Percentiles rank a stretch among this genome's conserved stretches.
These are phyloP conservation scores for Leptographium galeiforme DNA, from an alignment of 2,329 filamentous ascomycete species.

Conservation along the genomic window DNA sequence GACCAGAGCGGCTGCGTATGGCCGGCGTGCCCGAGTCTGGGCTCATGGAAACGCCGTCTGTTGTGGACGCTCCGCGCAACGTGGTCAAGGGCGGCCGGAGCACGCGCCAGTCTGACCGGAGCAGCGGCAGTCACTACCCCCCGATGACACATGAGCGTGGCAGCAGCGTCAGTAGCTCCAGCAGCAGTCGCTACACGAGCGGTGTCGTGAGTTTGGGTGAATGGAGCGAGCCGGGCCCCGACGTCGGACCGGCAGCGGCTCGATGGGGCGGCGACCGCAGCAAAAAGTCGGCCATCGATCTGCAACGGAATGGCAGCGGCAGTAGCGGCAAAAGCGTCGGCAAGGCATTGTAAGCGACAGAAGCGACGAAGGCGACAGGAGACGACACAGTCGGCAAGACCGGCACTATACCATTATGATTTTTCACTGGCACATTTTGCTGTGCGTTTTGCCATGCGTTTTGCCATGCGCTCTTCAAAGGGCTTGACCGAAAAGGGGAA, in stretches of 20 bases:
- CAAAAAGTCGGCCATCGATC: background rate
- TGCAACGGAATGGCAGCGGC: slow-evolving; percentile 8
- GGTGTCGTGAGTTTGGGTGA: slow-evolving; percentile 28
- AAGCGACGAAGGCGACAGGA: background rate
- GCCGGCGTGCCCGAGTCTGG: slow-evolving; percentile 6
- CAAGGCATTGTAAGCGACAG: slow-evolving; percentile 10
- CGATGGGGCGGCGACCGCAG: slow-evolving; percentile 16
- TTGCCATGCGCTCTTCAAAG: no score
- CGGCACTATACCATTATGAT: background rate
- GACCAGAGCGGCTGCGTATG: slow-evolving; percentile 28
- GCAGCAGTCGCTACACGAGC: slow-evolving; percentile 35
- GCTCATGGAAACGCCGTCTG: slow-evolving; percentile 15
- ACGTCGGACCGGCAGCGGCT: slow-evolving; percentile 29
- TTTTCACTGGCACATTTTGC: background rate
- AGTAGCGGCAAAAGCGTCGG: slow-evolving; percentile 9
- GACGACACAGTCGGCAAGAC: background rate
- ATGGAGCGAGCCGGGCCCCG: slow-evolving; percentile 42
- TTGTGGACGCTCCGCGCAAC: slow-evolving; percentile 14
- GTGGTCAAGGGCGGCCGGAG: background rate
- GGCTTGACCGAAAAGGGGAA: background rate
- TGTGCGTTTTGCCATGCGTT: no score
- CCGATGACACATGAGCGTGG: background rate
- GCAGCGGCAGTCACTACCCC: background rate
- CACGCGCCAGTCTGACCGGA: background rate
- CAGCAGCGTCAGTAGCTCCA: slow-evolving; percentile 26